Base-by-base conservation (phyloP, 768 basidiomycete species). In the Cubamyces sp. region DNA sequence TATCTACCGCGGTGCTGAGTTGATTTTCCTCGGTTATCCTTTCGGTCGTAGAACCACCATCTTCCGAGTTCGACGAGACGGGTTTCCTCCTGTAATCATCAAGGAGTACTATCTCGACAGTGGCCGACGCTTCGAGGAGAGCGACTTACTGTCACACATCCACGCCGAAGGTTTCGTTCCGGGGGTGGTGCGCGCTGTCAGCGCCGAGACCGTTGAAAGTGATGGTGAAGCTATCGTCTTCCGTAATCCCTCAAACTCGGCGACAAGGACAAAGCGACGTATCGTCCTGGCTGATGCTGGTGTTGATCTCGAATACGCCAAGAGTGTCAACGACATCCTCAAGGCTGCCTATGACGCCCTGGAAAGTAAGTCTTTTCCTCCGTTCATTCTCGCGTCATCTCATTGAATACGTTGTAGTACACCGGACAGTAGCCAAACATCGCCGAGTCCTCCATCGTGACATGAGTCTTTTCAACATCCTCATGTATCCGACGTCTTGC, bases 91-190 rank as follows among this genome's bases (percentile, higher is more conserved):
- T 25, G 5, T 42, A 12, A 28, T 59, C n/a, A 50, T 59, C 57
- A 50, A 52, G 25, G 57, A 59, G 4, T 39, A 14, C 14, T 50
- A 41, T 39, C 11, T 47, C 26, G 37, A 37, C 21, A 16, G n/a
- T 16, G 28, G 11, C 21, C 26, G 59, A 14, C 46, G 66, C 47
- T 26, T 81, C 82, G 80, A 82, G 79, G 82, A 82, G 77, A 81
- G 78, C 81, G 80, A 78, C 78, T 78, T 30, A 3, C 21, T 57
- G 6, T 3, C 23, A 3, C 39, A 50, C 2, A 43, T 51, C 40
- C 57, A 58, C 19, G 48, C 37, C 5, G 37, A 43, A 6, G 57
- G 57, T 0, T 39, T 26, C 18, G 19, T 51, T 14, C 57, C 48
- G 4, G 57, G 57, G 5, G 25, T 58, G 1, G 49, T 58, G 8